Percentiles rank a stretch among this genome's conserved stretches.
Conservation (phyloP, 805 yeast genomes). For the Diddensiella caesifluorescens region DNA sequence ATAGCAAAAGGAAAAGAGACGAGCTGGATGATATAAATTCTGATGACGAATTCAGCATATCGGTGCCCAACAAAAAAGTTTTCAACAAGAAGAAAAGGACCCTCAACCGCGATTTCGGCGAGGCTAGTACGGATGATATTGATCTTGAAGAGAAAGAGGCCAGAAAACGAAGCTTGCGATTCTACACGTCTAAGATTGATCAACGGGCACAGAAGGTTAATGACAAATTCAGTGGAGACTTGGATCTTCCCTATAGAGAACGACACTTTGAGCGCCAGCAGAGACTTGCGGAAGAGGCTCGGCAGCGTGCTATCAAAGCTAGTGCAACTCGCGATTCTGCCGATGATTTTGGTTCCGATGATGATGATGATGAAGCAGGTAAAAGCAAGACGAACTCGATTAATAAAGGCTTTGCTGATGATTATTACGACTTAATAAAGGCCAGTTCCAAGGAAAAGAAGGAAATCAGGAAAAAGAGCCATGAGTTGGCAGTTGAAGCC, state of each 20-base stretch:
- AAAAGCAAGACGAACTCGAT: conserved; percentile 3
- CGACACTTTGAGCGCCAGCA: conserved; percentile 86
- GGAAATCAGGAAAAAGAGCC: conserved; percentile 54
- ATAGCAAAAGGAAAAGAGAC: not conserved
- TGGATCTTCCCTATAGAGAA: conserved; percentile 87
- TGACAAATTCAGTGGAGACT: conserved; percentile 62
- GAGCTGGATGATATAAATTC: not conserved
- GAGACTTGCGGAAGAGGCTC: conserved; percentile 79
- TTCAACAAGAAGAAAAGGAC: conserved; percentile 35
- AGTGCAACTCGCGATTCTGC: conserved; percentile 38
- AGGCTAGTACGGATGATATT: conserved; percentile 62
- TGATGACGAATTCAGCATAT: conserved; percentile 16
- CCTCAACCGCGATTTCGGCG: conserved; percentile 50
- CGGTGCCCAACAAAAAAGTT: conserved; percentile 1
- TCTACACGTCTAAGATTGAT: conserved; percentile 95
- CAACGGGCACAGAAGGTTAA: conserved; percentile 59
- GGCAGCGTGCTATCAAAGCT: conserved; percentile 69
- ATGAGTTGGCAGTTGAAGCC: conserved; percentile 65
- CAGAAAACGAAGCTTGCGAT: conserved; percentile 76
- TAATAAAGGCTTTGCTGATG: conserved; percentile 41
- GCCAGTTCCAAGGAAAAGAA: conserved; percentile 44
- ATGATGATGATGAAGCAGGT: conserved; percentile 19
- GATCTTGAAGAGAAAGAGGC: conserved; percentile 82
- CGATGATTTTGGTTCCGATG: conserved; percentile 32
- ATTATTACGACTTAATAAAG: conserved; percentile 55